A percentile compares a stretch with the other conserved stretches of the same genome.
Evolutionary conservation across 2,329 filamentous ascomycete species (phyloP).

Genomic region (Sporothrix globosa): DNA sequence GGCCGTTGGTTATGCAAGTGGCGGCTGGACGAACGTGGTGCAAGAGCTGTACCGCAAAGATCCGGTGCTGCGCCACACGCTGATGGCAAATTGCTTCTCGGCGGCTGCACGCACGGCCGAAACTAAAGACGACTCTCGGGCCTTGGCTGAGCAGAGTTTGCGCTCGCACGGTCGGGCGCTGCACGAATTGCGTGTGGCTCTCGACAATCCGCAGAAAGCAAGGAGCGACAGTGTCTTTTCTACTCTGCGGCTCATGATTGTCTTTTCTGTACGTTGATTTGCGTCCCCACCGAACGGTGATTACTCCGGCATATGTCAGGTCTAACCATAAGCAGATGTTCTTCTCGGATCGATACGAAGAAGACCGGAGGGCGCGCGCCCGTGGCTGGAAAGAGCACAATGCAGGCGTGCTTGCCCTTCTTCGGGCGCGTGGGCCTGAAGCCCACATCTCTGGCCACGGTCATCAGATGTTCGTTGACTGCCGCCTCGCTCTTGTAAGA

Average conservation of each 20-base stretch:
- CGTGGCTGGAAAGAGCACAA: constrained; percentile 37
- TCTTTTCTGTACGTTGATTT: constrained; percentile 35
- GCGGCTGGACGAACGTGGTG: constrained; percentile 37
- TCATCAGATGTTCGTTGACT: constrained; percentile 38
- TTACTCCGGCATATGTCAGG: not conserved
- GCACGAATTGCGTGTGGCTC: constrained; percentile 33
- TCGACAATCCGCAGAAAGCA: constrained; percentile 32
- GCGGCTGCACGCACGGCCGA: constrained; percentile 30
- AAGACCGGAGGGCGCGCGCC: constrained; percentile 34
- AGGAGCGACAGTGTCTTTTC: constrained; percentile 37
- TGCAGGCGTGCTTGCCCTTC: constrained; percentile 34
- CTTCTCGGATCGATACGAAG: constrained; percentile 35
- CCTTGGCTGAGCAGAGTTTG: constrained; percentile 35
- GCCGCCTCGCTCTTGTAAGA: constrained; percentile 34
- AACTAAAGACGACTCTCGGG: constrained; percentile 21
- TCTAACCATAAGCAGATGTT: constrained; percentile 33
- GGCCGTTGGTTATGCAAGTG: constrained; percentile 32
- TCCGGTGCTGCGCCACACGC: constrained; percentile 34
- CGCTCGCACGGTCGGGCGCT: constrained; percentile 36
- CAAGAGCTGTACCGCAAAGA: constrained; percentile 35
- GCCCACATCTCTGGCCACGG: constrained; percentile 35
- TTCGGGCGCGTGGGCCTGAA: constrained; percentile 34
- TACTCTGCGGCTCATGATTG: constrained; percentile 37
- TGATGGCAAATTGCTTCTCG: constrained; percentile 36
- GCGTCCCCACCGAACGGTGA: not conserved